A percentile compares a stretch with the other conserved stretches of the same genome.
Conservation (phyloP, 1,284 basidiomycete species). For the Trichosporon inkin region DNA sequence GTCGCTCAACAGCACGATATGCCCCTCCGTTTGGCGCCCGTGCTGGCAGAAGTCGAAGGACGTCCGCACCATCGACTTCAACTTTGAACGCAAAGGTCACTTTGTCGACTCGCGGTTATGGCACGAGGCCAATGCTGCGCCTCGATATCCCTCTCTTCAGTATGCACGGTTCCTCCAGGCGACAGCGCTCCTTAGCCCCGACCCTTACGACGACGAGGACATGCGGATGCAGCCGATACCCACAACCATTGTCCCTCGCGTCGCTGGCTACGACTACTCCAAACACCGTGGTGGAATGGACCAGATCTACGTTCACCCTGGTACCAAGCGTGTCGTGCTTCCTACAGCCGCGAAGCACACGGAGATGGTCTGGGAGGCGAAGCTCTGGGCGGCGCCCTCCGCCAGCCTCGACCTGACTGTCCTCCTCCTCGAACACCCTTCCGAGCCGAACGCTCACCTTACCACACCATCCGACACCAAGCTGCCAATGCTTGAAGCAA, state of each 20-base stretch:
- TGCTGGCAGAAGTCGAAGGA: background rate
- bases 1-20: background rate
- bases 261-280: background rate
- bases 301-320: background rate
- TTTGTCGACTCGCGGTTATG: background rate
- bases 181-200: background rate
- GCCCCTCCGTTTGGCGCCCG: background rate
- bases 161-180: background rate
- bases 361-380: background rate
- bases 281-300: background rate
- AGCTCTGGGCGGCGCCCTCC: background rate
- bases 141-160: background rate
- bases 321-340: background rate
- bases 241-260: background rate
- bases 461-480: too few relatives aligned
- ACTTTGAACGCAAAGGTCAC: background rate
- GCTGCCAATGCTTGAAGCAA: background rate
- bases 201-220: background rate
- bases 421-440: background rate
- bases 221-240: constrained; percentile 3
- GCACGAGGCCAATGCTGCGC: background rate
- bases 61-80: background rate
- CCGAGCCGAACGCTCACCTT: too few relatives aligned
- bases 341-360: background rate
- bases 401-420: background rate